phyloP scores from a whole-genome alignment of 208 protist genomes.

The Leishmania mexicana region DNA sequence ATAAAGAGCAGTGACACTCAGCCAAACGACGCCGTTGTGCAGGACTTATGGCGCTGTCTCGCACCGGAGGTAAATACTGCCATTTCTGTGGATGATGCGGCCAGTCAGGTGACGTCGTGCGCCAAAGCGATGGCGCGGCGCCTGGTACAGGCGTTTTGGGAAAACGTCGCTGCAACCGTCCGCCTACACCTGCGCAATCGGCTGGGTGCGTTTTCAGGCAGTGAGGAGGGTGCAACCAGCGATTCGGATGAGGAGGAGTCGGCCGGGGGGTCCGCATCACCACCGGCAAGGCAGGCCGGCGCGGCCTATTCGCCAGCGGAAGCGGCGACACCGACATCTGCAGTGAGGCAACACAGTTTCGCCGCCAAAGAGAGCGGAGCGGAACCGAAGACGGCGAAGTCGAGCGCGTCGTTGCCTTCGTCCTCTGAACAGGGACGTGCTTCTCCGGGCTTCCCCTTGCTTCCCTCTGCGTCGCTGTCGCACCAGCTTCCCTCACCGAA shows the following conservation, averaged over 20 bases:
- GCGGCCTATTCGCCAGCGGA: background rate
- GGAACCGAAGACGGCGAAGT: background rate
- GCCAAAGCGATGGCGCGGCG: slow-evolving; percentile 6
- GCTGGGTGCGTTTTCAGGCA: background rate
- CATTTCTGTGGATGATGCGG: background rate
- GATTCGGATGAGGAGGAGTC: slow-evolving; percentile 5
- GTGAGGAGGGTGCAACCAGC: background rate
- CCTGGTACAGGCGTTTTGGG: slow-evolving; percentile 22
- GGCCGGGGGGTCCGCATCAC: background rate
- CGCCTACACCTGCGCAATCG: slow-evolving; percentile 1
- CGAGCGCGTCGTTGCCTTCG: background rate
- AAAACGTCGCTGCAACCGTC: slow-evolving; percentile 10
- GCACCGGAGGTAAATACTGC: background rate
- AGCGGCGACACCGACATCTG: background rate
- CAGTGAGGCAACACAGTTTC: background rate
- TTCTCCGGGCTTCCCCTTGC: background rate
- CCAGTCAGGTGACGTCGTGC: background rate
- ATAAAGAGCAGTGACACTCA: background rate
- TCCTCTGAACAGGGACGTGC: background rate
- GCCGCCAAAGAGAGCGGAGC: background rate
- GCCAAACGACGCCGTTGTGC: background rate
- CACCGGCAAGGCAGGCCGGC: background rate
- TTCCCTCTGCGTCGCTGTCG: background rate
- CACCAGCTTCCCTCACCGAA: background rate
- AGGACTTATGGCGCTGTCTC: slow-evolving; percentile 22